These are phyloP conservation scores for Kandelia obovata DNA, from an alignment of 345 rosid species.

Conservation along the genomic window DNA sequence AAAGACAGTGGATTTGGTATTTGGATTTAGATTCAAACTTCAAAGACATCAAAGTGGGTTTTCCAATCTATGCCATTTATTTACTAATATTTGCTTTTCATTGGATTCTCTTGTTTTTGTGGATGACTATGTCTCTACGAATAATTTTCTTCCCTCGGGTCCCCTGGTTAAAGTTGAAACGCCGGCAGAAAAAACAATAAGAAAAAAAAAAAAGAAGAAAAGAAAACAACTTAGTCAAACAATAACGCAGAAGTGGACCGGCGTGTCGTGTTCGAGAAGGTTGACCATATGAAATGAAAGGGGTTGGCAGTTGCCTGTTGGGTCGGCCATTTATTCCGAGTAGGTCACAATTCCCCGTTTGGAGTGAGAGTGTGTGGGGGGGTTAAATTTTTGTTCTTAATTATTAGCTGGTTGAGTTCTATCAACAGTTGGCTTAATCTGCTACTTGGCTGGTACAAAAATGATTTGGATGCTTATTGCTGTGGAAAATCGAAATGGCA, in stretches of 20 bases:
- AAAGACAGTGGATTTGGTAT: conserved; percentile 45
- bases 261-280: conserved; percentile 40
- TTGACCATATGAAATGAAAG: conserved; percentile 36
- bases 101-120: conserved; percentile 14
- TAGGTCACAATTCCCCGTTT: too few species aligned
- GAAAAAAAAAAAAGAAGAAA: too few species aligned
- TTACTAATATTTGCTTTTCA: conserved; percentile 10
- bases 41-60: conserved; percentile 18
- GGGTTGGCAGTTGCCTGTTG: conserved; percentile 33
- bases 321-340: conserved; percentile 20
- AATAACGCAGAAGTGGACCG: conserved; percentile 33
- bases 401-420: not conserved
- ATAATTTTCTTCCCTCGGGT: conserved; percentile 10
- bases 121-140: conserved; percentile 22
- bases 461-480: too few species aligned
- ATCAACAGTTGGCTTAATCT: not conserved
- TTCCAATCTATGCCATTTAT: not conserved
- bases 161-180: conserved; percentile 4
- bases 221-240: conserved; percentile 35
- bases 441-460: too few species aligned
- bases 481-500: conserved; percentile 13
- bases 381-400: not conserved
- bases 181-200: conserved; percentile 6
- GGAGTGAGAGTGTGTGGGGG: not conserved
- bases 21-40: conserved; percentile 18